Evolutionary conservation across 1,284 basidiomycete genomes (phyloP), one percentile per base, ranked within the genome.

Genomic region (Ustilago crameri): DNA sequence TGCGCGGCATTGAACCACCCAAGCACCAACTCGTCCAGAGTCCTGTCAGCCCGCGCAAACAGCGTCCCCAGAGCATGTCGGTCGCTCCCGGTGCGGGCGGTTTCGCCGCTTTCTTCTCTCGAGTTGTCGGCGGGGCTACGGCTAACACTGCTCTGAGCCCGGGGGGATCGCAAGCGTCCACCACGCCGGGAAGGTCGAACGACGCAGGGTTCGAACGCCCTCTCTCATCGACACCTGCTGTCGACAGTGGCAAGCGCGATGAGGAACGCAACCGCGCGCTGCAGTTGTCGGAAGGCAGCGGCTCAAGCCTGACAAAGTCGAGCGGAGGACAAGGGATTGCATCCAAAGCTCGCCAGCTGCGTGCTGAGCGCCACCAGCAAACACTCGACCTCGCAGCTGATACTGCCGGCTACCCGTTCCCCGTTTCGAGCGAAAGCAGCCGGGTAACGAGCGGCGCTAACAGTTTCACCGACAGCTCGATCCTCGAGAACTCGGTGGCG

Each of bases 61-160:
- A 43, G 37, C 46, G 58, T 26, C 62, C 53, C 5, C 66, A 65
- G 20, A 62, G 64, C 34, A 32, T 53, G 17, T 50, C 58, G 37
- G 53, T 56, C 9, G 48, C 45, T 8, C 42, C 55, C 3, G 65
- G 51, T 23, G 47, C 66, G n/a, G 65, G 69, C 22, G 73, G 63
- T 15, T 72, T 79, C 42, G 73, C 67, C 9, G 74, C 75, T 23
- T 79, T 79, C 66, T 73, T 79, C 48, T 64, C 67, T 1, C 60
- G 77, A n/a, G 75, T 79, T 1, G 71, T 79, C 1, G 60, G 66
- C 27, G 68, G 65, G 17, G 62, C 50, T 8, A 55, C 58, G 44
- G 47, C 58, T 22, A 60, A 44, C 14, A 26, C 43, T 3, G 38
- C 47, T 20, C 10, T 51, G 47, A 61, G 59, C 35, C 62, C 60